A percentile compares a stretch with the other conserved stretches of the same genome.
These are phyloP conservation scores for Phaffomyces thermotolerans DNA, from an alignment of 805 yeast genomes.

Conservation along the genomic window DNA sequence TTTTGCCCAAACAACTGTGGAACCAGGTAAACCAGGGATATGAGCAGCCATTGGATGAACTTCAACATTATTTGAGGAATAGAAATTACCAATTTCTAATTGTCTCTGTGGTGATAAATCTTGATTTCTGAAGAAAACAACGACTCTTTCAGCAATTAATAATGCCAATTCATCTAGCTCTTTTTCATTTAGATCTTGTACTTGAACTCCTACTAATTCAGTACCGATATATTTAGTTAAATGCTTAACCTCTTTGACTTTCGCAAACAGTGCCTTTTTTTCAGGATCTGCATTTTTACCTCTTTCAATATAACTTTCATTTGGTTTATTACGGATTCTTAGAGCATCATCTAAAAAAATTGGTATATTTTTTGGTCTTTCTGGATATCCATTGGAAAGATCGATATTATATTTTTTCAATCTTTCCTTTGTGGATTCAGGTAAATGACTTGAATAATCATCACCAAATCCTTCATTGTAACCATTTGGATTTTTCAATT, in stretches of 20 bases:
- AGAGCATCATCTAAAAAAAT: conserved; percentile 34
- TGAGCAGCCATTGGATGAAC: conserved; percentile 31
- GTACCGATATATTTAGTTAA: conserved; percentile 42
- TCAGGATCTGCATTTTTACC: conserved; percentile 34
- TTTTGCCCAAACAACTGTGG: conserved; percentile 29
- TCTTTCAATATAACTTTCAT: conserved; percentile 29
- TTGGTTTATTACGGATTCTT: conserved; percentile 27
- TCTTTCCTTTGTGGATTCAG: conserved; percentile 23
- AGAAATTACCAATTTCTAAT: conserved; percentile 38
- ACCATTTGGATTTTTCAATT: conserved; percentile 8
- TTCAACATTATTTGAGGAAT: conserved; percentile 33
- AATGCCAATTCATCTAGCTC: conserved; percentile 42
- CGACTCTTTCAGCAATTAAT: conserved; percentile 40
- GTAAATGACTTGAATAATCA: conserved; percentile 9
- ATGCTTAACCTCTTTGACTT: conserved; percentile 33
- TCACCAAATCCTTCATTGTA: conserved; percentile 7
- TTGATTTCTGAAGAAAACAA: conserved; percentile 43
- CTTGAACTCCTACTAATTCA: conserved; percentile 40
- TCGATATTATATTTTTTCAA: conserved; percentile 29
- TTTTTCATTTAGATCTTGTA: conserved; percentile 33
- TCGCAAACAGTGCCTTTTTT: conserved; percentile 34
- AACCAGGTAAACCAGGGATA: conserved; percentile 32
- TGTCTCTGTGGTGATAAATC: conserved; percentile 38
- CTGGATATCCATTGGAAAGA: conserved; percentile 33
- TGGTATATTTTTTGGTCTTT: conserved; percentile 31